Percentiles rank a stretch among this genome's conserved stretches.
Evolutionary conservation across 805 yeast genomes (phyloP).

Genomic region (Suhomyces faveliae): DNA sequence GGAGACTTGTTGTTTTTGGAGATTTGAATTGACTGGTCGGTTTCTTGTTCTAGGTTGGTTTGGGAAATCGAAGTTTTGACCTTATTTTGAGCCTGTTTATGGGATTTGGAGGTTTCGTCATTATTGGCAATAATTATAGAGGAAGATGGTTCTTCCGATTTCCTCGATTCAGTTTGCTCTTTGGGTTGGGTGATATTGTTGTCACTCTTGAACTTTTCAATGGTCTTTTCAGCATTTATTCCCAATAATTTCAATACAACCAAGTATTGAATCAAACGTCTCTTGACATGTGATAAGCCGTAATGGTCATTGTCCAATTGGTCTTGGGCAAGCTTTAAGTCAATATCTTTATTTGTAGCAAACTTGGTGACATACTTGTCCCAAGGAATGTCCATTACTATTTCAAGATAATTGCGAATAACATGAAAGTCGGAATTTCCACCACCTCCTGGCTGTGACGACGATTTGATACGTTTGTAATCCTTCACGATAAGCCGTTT

Average conservation of each 20-base stretch:
- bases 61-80: slow-evolving; percentile 16
- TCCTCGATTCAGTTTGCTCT: slow-evolving; percentile 1
- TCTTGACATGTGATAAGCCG: slow-evolving; percentile 57
- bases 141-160: neutral
- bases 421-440: slow-evolving; percentile 62
- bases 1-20: slow-evolving; percentile 56
- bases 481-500: slow-evolving; percentile 47
- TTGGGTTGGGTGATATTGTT: slow-evolving; percentile 10
- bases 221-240: slow-evolving; percentile 31
- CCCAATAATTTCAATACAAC: slow-evolving; percentile 68
- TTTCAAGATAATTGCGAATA: slow-evolving; percentile 60
- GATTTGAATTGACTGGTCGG: slow-evolving; percentile 17
- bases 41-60: slow-evolving; percentile 9
- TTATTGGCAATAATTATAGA: slow-evolving; percentile 35
- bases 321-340: slow-evolving; percentile 42
- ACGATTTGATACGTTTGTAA: slow-evolving; percentile 51
- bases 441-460: slow-evolving; percentile 40
- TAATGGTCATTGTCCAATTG: slow-evolving; percentile 44
- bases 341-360: slow-evolving; percentile 43
- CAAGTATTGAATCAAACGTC: slow-evolving; percentile 71
- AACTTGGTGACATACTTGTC: slow-evolving; percentile 32
- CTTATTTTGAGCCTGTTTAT: slow-evolving; percentile 21
- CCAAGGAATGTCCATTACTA: slow-evolving; percentile 68
- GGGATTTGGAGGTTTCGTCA: slow-evolving; percentile 31
- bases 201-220: slow-evolving; percentile 11